A percentile compares a stretch with the other conserved stretches of the same genome.
Evolutionary conservation across 116 monocot species (phyloP).

Genomic region (Papilionanthe hybrid): DNA sequence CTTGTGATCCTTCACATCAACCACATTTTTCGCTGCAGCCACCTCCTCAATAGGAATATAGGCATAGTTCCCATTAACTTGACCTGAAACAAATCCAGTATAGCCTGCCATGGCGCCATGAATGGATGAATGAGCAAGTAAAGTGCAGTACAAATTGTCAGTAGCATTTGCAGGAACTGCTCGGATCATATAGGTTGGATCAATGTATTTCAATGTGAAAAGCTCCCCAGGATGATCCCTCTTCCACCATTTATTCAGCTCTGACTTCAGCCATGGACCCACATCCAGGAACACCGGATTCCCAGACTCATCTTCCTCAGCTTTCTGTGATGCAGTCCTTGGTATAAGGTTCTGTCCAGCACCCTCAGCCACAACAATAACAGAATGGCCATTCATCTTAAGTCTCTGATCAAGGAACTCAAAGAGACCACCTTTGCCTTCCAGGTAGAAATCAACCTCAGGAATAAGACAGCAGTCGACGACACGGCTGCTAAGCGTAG

Average conservation of each 20-base stretch:
- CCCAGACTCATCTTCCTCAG: constrained; percentile 60
- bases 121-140: constrained; percentile 81
- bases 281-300: constrained; percentile 63
- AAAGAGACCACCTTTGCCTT: constrained; percentile 65
- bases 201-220: constrained; percentile 80
- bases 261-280: constrained; percentile 57
- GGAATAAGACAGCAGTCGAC: constrained; percentile 84
- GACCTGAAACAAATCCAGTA: constrained; percentile 79
- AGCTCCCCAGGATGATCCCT: constrained; percentile 50
- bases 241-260: constrained; percentile 72
- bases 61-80: constrained; percentile 69
- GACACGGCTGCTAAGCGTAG: constrained; percentile 68
- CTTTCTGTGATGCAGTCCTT: constrained; percentile 20
- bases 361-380: constrained; percentile 69
- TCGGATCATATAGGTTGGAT: constrained; percentile 88
- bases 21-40: constrained; percentile 45
- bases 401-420: constrained; percentile 58
- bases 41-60: constrained; percentile 78
- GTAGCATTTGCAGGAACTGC: constrained; percentile 79
- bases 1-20: constrained; percentile 63
- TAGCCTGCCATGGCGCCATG: constrained; percentile 84
- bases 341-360: constrained; percentile 65
- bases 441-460: constrained; percentile 54
- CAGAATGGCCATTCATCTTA: constrained; percentile 58
- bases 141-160: constrained; percentile 72